phyloP scores from a whole-genome alignment of 441 rosid species.

The Gossypium trilobum region DNA sequence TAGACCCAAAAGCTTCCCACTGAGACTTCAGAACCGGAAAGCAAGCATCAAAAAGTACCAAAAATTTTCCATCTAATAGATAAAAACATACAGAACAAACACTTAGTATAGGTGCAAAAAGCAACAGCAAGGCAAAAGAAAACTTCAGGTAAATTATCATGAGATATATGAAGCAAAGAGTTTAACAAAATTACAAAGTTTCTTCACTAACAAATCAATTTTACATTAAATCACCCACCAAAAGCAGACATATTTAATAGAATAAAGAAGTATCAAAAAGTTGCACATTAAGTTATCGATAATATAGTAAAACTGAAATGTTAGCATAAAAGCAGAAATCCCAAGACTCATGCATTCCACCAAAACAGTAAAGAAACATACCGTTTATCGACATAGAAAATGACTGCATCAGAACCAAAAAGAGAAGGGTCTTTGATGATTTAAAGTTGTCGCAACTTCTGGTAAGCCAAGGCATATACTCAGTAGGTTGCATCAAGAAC shows the following conservation, averaged over 20 bases:
- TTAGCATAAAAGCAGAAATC: background rate
- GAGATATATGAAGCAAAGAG: background rate
- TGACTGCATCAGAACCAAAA: conserved; percentile 69
- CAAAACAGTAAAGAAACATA: conserved; percentile 18
- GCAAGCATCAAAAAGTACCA: conserved; percentile 58
- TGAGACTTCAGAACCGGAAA: conserved; percentile 64
- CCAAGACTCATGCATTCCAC: background rate
- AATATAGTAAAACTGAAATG: background rate
- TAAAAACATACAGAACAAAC: conserved; percentile 21
- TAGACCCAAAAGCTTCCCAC: conserved; percentile 51
- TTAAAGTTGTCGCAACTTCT: conserved; percentile 39
- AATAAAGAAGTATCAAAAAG: background rate
- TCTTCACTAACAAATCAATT: background rate
- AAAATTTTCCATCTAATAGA: conserved; percentile 36
- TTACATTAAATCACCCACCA: background rate
- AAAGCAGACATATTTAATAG: background rate
- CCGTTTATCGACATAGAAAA: conserved; percentile 30
- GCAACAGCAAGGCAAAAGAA: background rate
- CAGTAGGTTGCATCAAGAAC: conserved; percentile 41
- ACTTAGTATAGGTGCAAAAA: conserved; percentile 4
- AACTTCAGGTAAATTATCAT: background rate
- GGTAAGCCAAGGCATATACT: conserved; percentile 48
- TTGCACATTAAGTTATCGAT: background rate
- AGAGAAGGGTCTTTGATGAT: conserved; percentile 60
- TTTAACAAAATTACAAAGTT: background rate